Conservation (phyloP, 768 basidiomycete species). For the Postia placenta region DNA sequence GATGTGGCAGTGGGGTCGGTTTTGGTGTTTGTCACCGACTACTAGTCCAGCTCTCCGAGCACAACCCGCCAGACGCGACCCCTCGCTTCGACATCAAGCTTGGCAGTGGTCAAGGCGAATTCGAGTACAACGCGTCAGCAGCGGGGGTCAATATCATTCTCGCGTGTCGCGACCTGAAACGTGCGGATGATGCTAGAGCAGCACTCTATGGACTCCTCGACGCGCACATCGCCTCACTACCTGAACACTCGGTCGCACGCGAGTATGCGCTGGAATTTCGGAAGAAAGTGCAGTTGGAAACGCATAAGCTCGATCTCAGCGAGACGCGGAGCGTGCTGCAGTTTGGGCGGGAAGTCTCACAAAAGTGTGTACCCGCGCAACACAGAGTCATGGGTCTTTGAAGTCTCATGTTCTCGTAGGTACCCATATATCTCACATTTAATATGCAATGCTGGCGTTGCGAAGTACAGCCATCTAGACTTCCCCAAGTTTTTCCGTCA, state of each 20-base stretch:
- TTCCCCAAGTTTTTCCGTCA: conserved; percentile 43
- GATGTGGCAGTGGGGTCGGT: conserved; percentile 63
- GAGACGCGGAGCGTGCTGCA: conserved; percentile 51
- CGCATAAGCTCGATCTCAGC: conserved; percentile 61
- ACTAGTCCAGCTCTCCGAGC: conserved; percentile 56
- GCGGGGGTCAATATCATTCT: conserved; percentile 68
- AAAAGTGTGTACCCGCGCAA: conserved; percentile 38
- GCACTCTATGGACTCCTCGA: conserved; percentile 52
- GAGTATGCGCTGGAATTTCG: conserved; percentile 54
- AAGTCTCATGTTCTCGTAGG: conserved; percentile 31
- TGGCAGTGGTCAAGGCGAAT: conserved; percentile 4
- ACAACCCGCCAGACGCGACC: conserved; percentile 42
- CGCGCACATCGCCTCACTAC: conserved; percentile 37
- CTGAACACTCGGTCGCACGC: conserved; percentile 32
- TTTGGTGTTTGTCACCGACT: conserved; percentile 80
- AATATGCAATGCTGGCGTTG: conserved; percentile 75
- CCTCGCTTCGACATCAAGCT: conserved; percentile 37
- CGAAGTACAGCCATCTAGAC: conserved; percentile 49
- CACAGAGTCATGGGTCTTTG: background rate
- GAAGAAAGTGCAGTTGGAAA: conserved; percentile 51
- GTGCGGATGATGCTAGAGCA: conserved; percentile 57
- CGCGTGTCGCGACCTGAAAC: conserved; percentile 66
- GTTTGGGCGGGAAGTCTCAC: conserved; percentile 49
- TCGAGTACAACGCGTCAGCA: conserved; percentile 24
- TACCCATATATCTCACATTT: conserved; percentile 79